Percentiles rank a stretch among this genome's conserved stretches.
Evolutionary conservation across 1,284 basidiomycete genomes (phyloP).

Genomic region (Coniferiporia sulphurascens): DNA sequence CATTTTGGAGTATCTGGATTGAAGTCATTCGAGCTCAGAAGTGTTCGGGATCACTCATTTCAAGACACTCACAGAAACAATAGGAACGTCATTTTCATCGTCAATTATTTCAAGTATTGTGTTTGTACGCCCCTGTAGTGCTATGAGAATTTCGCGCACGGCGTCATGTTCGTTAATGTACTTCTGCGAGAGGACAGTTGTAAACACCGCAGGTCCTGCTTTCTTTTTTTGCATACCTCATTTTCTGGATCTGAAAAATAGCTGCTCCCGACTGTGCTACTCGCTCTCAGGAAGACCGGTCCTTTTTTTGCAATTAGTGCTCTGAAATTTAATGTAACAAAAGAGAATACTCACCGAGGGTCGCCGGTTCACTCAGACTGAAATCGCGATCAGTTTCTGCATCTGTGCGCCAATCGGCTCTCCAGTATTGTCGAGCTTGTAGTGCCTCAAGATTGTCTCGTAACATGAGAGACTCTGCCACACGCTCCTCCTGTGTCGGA

Average conservation of each 20-base stretch:
- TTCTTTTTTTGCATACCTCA: neutral
- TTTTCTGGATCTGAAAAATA: slow-evolving; percentile 18
- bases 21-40: neutral
- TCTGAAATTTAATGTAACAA: neutral
- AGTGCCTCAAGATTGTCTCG: slow-evolving; percentile 53
- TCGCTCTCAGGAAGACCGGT: slow-evolving; percentile 39
- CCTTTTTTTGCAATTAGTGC: slow-evolving; percentile 30
- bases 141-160: slow-evolving; percentile 68
- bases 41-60: neutral
- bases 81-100: slow-evolving; percentile 27
- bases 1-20: slow-evolving; percentile 42
- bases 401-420: slow-evolving; percentile 51
- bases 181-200: slow-evolving; percentile 34
- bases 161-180: slow-evolving; percentile 70
- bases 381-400: slow-evolving; percentile 42
- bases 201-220: slow-evolving; percentile 3
- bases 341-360: slow-evolving; percentile 44
- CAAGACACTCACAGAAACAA: slow-evolving; percentile 20
- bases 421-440: slow-evolving; percentile 64
- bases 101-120: slow-evolving; percentile 46
- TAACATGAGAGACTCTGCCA: slow-evolving; percentile 31
- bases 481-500: neutral
- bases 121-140: slow-evolving; percentile 63
- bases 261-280: slow-evolving; percentile 20
- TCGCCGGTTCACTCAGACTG: slow-evolving; percentile 60